Conservation (phyloP, 176 grass and related monocot species). For the Saccharum officinarum region DNA sequence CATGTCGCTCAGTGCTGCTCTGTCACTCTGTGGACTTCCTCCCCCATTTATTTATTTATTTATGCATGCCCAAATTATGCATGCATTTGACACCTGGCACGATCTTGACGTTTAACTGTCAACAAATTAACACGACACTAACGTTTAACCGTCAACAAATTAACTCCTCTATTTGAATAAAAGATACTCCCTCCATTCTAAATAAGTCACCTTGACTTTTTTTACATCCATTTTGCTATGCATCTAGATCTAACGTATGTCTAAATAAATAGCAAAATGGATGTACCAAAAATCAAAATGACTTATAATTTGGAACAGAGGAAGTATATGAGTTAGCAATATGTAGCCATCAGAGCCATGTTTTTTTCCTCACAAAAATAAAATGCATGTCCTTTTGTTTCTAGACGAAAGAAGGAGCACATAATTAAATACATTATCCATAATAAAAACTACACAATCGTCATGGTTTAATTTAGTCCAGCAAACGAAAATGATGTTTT, state of each 20-base stretch:
- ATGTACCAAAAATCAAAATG: too few relatives aligned
- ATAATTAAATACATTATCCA: not conserved
- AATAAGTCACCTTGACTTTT: too few relatives aligned
- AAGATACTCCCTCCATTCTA: not conserved
- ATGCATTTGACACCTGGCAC: not conserved
- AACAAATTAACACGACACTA: not conserved
- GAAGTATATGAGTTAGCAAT: not conserved
- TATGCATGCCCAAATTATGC: not conserved
- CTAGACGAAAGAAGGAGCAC: not conserved
- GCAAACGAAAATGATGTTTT: not conserved
- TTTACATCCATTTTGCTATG: too few relatives aligned
- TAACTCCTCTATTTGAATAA: not conserved
- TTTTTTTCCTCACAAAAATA: not conserved
- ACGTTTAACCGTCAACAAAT: not conserved
- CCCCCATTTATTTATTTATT: not conserved
- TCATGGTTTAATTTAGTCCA: not conserved
- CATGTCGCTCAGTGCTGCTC: not conserved
- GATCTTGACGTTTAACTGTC: not conserved
- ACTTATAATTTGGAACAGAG: too few relatives aligned
- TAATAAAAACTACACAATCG: not conserved
- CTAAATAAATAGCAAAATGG: too few relatives aligned
- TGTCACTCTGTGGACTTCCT: not conserved
- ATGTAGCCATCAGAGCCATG: not conserved
- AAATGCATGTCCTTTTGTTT: not conserved
- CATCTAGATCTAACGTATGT: too few relatives aligned